phyloP scores from a whole-genome alignment of 2,329 filamentous ascomycete species.

The Aspergillus fumigatus region DNA sequence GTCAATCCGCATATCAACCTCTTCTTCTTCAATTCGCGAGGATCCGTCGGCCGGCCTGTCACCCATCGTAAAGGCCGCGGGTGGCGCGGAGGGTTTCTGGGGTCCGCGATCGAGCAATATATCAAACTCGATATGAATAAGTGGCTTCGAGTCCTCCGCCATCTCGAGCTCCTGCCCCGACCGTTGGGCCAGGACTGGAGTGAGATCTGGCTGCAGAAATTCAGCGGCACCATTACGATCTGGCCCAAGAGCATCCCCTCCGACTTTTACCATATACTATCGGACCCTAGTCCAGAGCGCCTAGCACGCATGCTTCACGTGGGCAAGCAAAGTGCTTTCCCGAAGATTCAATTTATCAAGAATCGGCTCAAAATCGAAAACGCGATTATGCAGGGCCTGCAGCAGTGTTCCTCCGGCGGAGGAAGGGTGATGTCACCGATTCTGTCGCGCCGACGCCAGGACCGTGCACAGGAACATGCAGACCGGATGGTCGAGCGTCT shows the following conservation, averaged over 20 bases:
- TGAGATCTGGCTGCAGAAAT: conserved; percentile 92
- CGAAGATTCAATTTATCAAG: conserved; percentile 83
- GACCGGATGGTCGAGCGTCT: conserved; percentile 22
- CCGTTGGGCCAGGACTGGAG: conserved; percentile 95
- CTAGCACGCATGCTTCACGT: conserved; percentile 85
- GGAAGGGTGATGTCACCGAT: conserved; percentile 23
- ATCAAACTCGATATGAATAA: conserved; percentile 96
- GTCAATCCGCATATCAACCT: conserved; percentile 98
- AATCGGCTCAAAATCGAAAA: conserved; percentile 84
- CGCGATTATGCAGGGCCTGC: conserved; percentile 54
- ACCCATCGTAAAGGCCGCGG: conserved; percentile 89
- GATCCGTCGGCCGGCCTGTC: conserved; percentile 85
- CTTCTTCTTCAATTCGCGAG: conserved; percentile 96
- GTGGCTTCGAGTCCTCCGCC: conserved; percentile 91
- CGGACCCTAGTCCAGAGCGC: conserved; percentile 70
- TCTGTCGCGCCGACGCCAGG: conserved; percentile 23
- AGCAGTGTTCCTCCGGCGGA: conserved; percentile 26
- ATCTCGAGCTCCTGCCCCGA: conserved; percentile 84
- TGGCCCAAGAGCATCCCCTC: conserved; percentile 78
- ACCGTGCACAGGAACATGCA: conserved; percentile 11
- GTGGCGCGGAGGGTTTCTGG: conserved; percentile 93
- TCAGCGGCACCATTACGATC: conserved; percentile 90
- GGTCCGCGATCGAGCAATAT: conserved; percentile 87
- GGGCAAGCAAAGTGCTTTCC: conserved; percentile 83
- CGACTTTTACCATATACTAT: conserved; percentile 82